phyloP scores from a whole-genome alignment of 768 basidiomycete species.

The Termitomyces heimii region DNA sequence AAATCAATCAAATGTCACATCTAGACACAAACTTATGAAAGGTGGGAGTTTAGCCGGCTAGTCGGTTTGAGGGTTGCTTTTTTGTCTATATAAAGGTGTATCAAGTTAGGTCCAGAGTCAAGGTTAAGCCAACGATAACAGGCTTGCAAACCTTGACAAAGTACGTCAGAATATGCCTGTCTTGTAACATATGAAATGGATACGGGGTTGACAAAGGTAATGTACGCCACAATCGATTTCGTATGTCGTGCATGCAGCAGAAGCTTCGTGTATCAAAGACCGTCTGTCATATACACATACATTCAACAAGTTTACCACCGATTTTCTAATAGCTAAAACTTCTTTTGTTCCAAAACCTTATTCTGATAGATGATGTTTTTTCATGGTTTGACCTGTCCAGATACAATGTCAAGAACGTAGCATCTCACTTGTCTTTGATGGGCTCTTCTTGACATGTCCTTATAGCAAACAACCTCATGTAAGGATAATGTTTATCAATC shows the following conservation, averaged over 20 bases:
- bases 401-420: no score
- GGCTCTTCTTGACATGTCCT: no score
- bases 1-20: neutral
- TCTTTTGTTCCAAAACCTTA: neutral
- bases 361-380: no score
- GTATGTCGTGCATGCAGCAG: neutral
- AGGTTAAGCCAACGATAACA: neutral
- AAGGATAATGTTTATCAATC: no score
- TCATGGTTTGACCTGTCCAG: no score
- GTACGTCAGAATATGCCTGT: no score
- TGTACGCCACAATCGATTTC: neutral
- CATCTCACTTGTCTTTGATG: no score
- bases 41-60: no score
- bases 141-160: neutral
- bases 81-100: neutral
- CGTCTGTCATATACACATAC: neutral
- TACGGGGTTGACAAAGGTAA: neutral
- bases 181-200: neutral
- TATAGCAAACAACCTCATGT: no score
- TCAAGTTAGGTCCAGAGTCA: neutral
- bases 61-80: neutral
- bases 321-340: neutral
- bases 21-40: neutral
- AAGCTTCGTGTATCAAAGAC: neutral
- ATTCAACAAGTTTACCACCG: neutral